A percentile compares a stretch with the other conserved stretches of the same genome.
Evolutionary conservation across 1,139 yeast species (phyloP).

Genomic region (Debaryomyces nepalensis): DNA sequence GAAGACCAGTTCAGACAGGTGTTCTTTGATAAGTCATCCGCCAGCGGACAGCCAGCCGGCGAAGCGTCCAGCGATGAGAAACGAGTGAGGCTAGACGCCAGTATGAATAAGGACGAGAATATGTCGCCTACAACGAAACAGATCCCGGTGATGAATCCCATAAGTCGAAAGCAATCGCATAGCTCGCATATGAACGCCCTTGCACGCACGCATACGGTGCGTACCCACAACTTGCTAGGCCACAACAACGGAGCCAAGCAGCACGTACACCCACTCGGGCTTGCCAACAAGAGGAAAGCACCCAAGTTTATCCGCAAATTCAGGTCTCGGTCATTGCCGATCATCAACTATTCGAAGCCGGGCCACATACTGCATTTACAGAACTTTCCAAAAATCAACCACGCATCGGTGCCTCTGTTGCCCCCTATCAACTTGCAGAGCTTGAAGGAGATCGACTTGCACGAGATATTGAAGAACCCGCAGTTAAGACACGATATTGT

Average conservation of each 20-base stretch:
- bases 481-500: conserved; percentile 91
- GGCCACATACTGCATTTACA: conserved; percentile 19
- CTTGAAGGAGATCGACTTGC: conserved; percentile 82
- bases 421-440: conserved; percentile 91
- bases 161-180: conserved; percentile 11
- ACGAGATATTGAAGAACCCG: conserved; percentile 88
- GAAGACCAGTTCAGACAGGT: conserved; percentile 42
- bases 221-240: conserved; percentile 6
- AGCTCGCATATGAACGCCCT: conserved; percentile 8
- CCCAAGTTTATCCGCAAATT: conserved; percentile 46
- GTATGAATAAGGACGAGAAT: conserved; percentile 11
- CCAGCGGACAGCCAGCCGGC: conserved; percentile 10
- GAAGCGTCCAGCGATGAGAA: conserved; percentile 16
- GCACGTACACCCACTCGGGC: conserved; percentile 9
- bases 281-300: conserved; percentile 27
- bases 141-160: conserved; percentile 12
- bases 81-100: conserved; percentile 17
- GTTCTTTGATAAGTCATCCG: conserved; percentile 29
- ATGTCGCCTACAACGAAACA: conserved; percentile 12
- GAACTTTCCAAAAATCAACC: conserved; percentile 12
- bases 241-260: conserved; percentile 2
- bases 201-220: conserved; percentile 6
- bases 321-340: conserved; percentile 49
- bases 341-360: conserved; percentile 38
- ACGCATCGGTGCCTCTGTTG: conserved; percentile 36